Evolutionary conservation across 1,284 basidiomycete genomes (phyloP).

Genomic region (Naganishia albida): DNA sequence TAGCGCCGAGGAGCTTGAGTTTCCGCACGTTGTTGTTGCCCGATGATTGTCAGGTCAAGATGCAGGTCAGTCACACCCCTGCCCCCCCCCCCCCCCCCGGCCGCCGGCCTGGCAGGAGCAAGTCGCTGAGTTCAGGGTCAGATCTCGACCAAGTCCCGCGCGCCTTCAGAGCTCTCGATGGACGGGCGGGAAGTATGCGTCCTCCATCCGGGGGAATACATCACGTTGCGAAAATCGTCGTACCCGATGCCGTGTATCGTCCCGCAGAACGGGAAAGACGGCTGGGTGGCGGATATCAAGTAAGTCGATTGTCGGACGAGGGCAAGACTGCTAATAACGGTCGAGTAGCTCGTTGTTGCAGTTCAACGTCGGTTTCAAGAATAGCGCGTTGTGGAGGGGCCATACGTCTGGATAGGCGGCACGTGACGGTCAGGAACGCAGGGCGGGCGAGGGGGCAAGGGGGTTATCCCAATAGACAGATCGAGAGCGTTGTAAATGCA

Average conservation of each 20-base stretch:
- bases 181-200: slow-evolving; percentile 83
- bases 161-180: slow-evolving; percentile 85
- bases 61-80: slow-evolving; percentile 63
- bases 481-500: no score
- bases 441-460: no score
- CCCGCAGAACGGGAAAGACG: slow-evolving; percentile 80
- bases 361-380: slow-evolving; percentile 87
- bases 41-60: slow-evolving; percentile 72
- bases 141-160: slow-evolving; percentile 82
- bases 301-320: slow-evolving; percentile 35
- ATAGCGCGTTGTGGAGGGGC: slow-evolving; percentile 59
- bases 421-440: background rate
- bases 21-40: slow-evolving; percentile 92
- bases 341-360: slow-evolving; percentile 67
- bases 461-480: no score
- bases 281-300: slow-evolving; percentile 97
- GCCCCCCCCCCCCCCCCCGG: no score
- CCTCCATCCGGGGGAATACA: slow-evolving; percentile 77
- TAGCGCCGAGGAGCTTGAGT: slow-evolving; percentile 88
- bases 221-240: slow-evolving; percentile 79
- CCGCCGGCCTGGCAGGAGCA: no score
- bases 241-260: slow-evolving; percentile 93
- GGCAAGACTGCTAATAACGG: background rate
- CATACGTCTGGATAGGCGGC: slow-evolving; percentile 35
- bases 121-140: slow-evolving; percentile 44